Evolutionary conservation across 1,284 basidiomycete species (phyloP), one percentile per base, ranked within the genome.

Genomic region (Cryptococcus deneoformans): DNA sequence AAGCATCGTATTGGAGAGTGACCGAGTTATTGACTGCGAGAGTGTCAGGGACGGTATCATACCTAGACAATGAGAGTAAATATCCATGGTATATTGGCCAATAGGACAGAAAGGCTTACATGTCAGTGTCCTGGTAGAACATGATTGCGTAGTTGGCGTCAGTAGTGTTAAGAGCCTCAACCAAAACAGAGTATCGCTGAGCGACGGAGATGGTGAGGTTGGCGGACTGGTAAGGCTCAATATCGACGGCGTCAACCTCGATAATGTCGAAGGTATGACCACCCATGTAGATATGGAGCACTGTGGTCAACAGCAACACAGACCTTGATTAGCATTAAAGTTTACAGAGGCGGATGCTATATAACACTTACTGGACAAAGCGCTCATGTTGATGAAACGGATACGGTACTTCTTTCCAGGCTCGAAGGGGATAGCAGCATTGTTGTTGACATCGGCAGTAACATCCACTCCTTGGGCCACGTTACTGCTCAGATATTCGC

Each of bases 171-270:
- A 88, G 85, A 9, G 95, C 92, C 20, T 87, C 88, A 51, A 97
- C 90, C 49, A 97, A 85, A 51, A 98, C 80, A 0, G 91, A 93
- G 78, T 94, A 96, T n/a, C 94, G 86, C 76, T 98, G 94, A 0
- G 93, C 93, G 48, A 89, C 90, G 5, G 89, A 82, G 57, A 96
- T 62, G 45, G 85, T 82, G 52, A 97, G 67, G 38, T 87, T 73
- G 68, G 90, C 87, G 57, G 86, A 85, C 0, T 85, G 81, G 54
- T 80, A 87, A 60, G 87, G 86, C 68, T 88, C 81, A 2, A 86
- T 81, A 75, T 96, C 93, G 4, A 87, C 88, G 6, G 92, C 91
- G 68, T 97, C 93, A 35, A 86, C 89, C 70, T 91, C 87, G 69
- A 98, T 92, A 63, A 97, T 83, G 9, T 82, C 79, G 90, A 96